Conservation (phyloP, 2,329 filamentous ascomycete genomes). For the Fusarium pilosicola region DNA sequence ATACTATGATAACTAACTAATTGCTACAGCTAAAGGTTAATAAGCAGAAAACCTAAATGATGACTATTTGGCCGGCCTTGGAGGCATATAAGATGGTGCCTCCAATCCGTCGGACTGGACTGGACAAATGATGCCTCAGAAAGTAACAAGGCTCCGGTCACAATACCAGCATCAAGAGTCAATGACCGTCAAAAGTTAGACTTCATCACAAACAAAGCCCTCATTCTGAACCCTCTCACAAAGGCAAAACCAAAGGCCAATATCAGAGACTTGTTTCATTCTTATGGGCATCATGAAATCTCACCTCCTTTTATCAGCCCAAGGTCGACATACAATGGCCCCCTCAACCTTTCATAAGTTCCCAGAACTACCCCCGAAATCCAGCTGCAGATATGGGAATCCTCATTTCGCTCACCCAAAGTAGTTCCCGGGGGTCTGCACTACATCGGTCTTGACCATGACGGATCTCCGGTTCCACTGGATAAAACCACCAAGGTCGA, state of each 20-base stretch:
- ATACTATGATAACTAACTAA: no score
- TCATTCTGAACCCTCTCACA: background rate
- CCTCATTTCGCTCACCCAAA: background rate
- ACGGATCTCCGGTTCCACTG: fast-evolving
- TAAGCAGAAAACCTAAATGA: no score
- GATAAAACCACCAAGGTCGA: no score
- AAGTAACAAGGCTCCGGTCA: background rate
- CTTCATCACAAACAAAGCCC: background rate
- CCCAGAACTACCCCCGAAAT: background rate
- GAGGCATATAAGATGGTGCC: no score
- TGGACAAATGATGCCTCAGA: background rate
- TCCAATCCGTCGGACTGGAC: no score
- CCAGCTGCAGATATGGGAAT: background rate
- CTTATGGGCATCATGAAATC: background rate
- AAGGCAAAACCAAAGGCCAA: background rate
- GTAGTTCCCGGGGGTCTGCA: background rate
- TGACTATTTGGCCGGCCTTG: no score
- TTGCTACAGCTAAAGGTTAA: no score
- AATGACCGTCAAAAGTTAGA: background rate
- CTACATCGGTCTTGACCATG: background rate
- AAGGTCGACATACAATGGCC: background rate
- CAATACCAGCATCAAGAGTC: background rate
- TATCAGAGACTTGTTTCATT: background rate
- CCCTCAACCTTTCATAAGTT: background rate
- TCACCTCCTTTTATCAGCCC: background rate